Base-by-base conservation (phyloP, 2,329 filamentous ascomycete genomes). In the Exophiala dermatitidis region DNA sequence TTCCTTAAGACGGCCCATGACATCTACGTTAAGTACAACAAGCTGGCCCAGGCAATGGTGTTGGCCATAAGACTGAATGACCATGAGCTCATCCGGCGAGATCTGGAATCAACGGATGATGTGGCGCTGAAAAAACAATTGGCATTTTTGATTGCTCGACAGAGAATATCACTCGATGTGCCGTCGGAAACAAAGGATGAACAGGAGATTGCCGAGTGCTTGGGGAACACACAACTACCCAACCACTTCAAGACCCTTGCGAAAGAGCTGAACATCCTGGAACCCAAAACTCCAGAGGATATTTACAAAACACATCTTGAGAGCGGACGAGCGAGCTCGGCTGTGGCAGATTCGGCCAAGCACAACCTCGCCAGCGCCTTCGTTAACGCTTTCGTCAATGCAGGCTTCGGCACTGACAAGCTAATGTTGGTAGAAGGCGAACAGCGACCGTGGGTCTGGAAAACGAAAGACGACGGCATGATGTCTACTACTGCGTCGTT, bases 271-370 rank as follows among this genome's bases (percentile, higher is more conserved):
- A 97, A 98, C 71, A 91, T 98, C 48, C 77, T 97, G 40, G 93
- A 98, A 59, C 93, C 93, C 34, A 97, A 96, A 76, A 88, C 88
- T 41, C 94, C 91, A 0, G 93, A 98, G 68, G 94, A 98, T 65
- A 98, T 98, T 65, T 98, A 98, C 80, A 98, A 98, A 77, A 95
- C 90, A 67, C 93, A 98, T 71, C 80, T 98, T 3, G 93, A 98
- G 73, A 97, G 88, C 74, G 95, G 85, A 64, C 83, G 94, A 57
- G 93, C 94, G 49, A 88, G 89, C 28, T 90, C 90, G 34, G 96
- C 91, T 7, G 96, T 96, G 67, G 82, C 94, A 44, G 93, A 98
- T 68, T 98, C 93, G 6, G 90, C 91, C 31, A 82, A 90, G 64
- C 91, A 98, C 75, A 98, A 98, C 66, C 79, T 98, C 56, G 90